Percentiles rank a stretch among this genome's conserved stretches.
Evolutionary conservation across 2,329 filamentous ascomycete genomes (phyloP).

Genomic region (Fusarium tuaranense): DNA sequence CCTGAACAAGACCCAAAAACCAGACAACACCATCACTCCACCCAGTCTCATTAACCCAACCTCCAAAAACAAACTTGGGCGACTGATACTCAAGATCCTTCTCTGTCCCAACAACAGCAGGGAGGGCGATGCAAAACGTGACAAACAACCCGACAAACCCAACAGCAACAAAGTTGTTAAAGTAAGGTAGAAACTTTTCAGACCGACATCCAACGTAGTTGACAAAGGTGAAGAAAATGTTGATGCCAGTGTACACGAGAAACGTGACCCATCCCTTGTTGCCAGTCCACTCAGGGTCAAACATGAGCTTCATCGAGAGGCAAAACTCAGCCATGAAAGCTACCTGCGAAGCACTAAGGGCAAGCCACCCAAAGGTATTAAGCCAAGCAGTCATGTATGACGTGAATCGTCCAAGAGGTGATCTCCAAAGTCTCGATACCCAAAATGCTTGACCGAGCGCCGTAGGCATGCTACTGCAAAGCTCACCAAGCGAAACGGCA

Average conservation of each 20-base stretch:
- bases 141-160: conserved; percentile 65
- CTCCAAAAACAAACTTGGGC: conserved; percentile 63
- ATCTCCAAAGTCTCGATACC: conserved; percentile 52
- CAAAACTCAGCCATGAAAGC: conserved; percentile 68
- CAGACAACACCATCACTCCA: conserved; percentile 66
- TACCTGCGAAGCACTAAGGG: conserved; percentile 64
- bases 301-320: conserved; percentile 66
- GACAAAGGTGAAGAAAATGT: conserved; percentile 59
- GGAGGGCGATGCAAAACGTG: conserved; percentile 61
- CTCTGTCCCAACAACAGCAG: conserved; percentile 63
- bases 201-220: conserved; percentile 64
- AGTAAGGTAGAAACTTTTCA: conserved; percentile 54
- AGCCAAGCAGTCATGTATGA: conserved; percentile 71
- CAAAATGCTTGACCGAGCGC: conserved; percentile 70
- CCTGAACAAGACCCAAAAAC: conserved; percentile 68
- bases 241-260: conserved; percentile 65
- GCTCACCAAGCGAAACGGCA: conserved; percentile 65
- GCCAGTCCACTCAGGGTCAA: conserved; percentile 59
- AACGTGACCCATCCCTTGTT: conserved; percentile 64
- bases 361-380: conserved; percentile 71
- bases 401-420: conserved; percentile 58
- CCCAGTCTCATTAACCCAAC: conserved; percentile 57
- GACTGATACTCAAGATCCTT: conserved; percentile 59
- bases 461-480: conserved; percentile 69
- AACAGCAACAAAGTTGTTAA: conserved; percentile 68